A percentile compares a stretch with the other conserved stretches of the same genome.
These are phyloP conservation scores for Candida sakaeoensis DNA, from an alignment of 805 yeast genomes.

Conservation along the genomic window DNA sequence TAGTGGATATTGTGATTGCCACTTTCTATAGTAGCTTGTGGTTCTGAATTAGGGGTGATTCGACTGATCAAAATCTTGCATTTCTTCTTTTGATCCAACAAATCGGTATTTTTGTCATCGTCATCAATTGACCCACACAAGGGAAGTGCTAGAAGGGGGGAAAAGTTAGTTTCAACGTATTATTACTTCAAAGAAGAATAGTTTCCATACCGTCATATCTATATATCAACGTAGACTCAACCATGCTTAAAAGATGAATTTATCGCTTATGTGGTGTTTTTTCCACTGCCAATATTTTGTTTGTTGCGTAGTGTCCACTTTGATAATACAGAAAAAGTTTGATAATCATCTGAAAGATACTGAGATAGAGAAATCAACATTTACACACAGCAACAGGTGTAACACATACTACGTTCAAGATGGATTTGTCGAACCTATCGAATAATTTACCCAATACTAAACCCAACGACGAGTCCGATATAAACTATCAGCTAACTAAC, in stretches of 20 bases:
- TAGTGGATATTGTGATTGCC: constrained; percentile 76
- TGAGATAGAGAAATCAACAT: too few relatives aligned
- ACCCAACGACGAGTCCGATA: constrained; percentile 24
- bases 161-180: neutral
- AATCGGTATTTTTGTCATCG: constrained; percentile 54
- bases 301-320: too few relatives aligned
- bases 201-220: constrained; percentile 52
- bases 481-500: constrained; percentile 52
- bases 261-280: neutral
- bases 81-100: constrained; percentile 78
- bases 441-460: constrained; percentile 45
- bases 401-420: too few relatives aligned
- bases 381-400: too few relatives aligned
- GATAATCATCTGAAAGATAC: too few relatives aligned
- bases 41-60: constrained; percentile 74
- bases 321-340: too few relatives aligned
- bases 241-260: constrained; percentile 40
- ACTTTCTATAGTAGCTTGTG: constrained; percentile 79
- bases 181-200: too few relatives aligned
- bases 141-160: constrained; percentile 68
- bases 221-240: constrained; percentile 62
- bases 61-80: constrained; percentile 72
- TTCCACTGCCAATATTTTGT: too few relatives aligned
- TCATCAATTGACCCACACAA: constrained; percentile 91
- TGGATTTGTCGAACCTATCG: constrained; percentile 65